phyloP scores from a whole-genome alignment of 306 rosid genomes.

The Hippophae gyantsensis region DNA sequence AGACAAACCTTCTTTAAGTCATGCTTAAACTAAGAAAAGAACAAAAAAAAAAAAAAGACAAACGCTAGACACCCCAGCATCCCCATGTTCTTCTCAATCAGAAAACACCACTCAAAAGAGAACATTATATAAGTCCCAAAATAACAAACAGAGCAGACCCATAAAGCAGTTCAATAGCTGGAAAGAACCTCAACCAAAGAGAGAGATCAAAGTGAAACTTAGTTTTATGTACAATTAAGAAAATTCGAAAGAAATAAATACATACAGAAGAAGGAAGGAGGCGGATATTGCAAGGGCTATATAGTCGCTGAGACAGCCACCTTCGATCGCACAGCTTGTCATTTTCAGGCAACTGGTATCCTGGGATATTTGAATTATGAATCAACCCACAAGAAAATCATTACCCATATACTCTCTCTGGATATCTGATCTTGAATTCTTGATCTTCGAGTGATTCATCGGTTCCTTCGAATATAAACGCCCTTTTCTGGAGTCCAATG shows the following conservation, averaged over 20 bases:
- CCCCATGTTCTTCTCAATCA: not conserved
- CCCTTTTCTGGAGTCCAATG: too few relatives aligned
- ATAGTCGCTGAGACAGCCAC: constrained; percentile 85
- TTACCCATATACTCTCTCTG: not conserved
- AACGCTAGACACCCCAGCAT: not conserved
- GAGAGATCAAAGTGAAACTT: constrained; percentile 5
- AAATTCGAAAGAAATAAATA: not conserved
- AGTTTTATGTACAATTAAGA: not conserved
- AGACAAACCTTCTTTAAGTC: not conserved
- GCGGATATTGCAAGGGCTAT: constrained; percentile 51
- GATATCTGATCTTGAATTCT: not conserved
- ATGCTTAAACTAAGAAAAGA: not conserved
- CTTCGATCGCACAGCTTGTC: constrained; percentile 56
- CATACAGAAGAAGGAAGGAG: constrained; percentile 50
- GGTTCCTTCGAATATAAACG: too few relatives aligned
- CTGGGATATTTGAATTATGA: not conserved
- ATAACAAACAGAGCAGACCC: too few relatives aligned
- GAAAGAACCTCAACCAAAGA: constrained; percentile 1
- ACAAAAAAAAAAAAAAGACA: not conserved
- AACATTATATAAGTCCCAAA: not conserved
- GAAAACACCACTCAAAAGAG: not conserved
- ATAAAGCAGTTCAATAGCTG: not conserved
- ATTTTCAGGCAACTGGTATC: constrained; percentile 14
- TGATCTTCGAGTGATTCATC: too few relatives aligned
- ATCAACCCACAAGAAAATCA: not conserved